Evolutionary conservation across 2,329 filamentous ascomycete genomes (phyloP), one percentile per base, ranked within the genome.

Genomic region (Trichoderma polysporum): DNA sequence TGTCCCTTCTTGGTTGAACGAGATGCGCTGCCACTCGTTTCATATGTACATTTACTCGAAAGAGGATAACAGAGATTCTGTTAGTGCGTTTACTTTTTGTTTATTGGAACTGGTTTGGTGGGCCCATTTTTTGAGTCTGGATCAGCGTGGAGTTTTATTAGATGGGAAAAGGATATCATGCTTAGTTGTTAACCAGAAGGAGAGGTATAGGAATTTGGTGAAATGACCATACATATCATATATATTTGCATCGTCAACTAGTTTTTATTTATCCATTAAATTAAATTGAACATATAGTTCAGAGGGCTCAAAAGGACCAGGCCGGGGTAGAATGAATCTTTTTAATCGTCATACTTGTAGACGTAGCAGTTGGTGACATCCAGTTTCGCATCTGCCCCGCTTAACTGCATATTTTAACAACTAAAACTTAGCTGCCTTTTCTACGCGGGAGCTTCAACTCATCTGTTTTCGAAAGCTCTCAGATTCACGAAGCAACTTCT

Each of bases 351-450:
- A 19, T 22, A 10, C 41, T 7, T 22, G 3, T 0, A n/a, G n/a
- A 39, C n/a, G 29, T 15, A 15, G 45, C 41, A 22, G 17, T 47
- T 13, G 29, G 45, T 64, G 49, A 45, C 37, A 64, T 60, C 12
- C 47, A 45, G 25, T 13, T 35, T 4, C 25, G 41, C 25, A 35
- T n/a, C 49, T 41, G 31, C 54, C 56, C 41, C 74, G 70, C 50
- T 76, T 76, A 77, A 71, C 73, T 76, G 74, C 74, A 76, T 65
- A 65, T 15, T 29, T 57, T 29, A 19, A 65, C 61, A 19, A 31
- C 49, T 54, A 53, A 63, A 63, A 63, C 35, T 54, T 54, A 31
- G 60, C 33, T 47, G 33, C 35, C 22, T 33, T 63, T 54, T 63
- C 35, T 13, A 35, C 60, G 17, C 35, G 52, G 7, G 17, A 33